Percentiles rank a stretch among this genome's conserved stretches.
Evolutionary conservation across 2,329 filamentous ascomycete species (phyloP).

Genomic region (Colletotrichum sp.): DNA sequence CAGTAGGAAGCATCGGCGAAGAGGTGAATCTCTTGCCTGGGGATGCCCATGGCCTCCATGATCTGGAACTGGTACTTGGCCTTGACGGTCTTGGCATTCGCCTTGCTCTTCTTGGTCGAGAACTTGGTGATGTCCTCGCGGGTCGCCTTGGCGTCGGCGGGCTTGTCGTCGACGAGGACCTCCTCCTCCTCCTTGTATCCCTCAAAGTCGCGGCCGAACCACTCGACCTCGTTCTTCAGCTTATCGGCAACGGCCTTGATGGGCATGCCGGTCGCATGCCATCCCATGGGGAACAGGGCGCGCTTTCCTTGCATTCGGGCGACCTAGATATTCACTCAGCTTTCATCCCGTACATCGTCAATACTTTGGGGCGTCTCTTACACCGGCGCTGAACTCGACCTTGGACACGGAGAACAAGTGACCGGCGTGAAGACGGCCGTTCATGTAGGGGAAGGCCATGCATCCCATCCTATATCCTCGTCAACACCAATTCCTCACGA

Average conservation of each 20-base stretch:
- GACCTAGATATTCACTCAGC: slow-evolving; percentile 1
- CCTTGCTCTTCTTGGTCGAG: slow-evolving; percentile 90
- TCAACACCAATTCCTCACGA: not conserved
- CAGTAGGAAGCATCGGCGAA: slow-evolving; percentile 93
- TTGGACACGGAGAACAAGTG: slow-evolving; percentile 93
- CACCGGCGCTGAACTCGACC: slow-evolving; percentile 89
- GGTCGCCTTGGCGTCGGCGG: slow-evolving; percentile 54
- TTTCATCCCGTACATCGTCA: too few species aligned
- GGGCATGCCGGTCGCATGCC: slow-evolving; percentile 96
- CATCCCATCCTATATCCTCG: slow-evolving; percentile 24
- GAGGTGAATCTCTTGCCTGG: slow-evolving; percentile 85
- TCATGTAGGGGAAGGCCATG: slow-evolving; percentile 71
- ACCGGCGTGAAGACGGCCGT: slow-evolving; percentile 86
- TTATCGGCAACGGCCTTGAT: slow-evolving; percentile 99
- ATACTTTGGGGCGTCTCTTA: slow-evolving; percentile 34
- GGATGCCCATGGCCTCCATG: slow-evolving; percentile 89
- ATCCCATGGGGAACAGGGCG: slow-evolving; percentile 88
- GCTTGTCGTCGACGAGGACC: slow-evolving; percentile 53
- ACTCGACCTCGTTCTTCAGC: slow-evolving; percentile 84
- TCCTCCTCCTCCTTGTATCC: slow-evolving; percentile 71
- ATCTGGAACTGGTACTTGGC: slow-evolving; percentile 97
- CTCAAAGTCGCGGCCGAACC: slow-evolving; percentile 88
- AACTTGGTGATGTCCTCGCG: slow-evolving; percentile 93
- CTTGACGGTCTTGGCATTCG: slow-evolving; percentile 86
- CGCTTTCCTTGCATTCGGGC: slow-evolving; percentile 90